These are phyloP conservation scores for Penicillium sp. DNA, from an alignment of 2,329 filamentous ascomycete species.

Conservation along the genomic window DNA sequence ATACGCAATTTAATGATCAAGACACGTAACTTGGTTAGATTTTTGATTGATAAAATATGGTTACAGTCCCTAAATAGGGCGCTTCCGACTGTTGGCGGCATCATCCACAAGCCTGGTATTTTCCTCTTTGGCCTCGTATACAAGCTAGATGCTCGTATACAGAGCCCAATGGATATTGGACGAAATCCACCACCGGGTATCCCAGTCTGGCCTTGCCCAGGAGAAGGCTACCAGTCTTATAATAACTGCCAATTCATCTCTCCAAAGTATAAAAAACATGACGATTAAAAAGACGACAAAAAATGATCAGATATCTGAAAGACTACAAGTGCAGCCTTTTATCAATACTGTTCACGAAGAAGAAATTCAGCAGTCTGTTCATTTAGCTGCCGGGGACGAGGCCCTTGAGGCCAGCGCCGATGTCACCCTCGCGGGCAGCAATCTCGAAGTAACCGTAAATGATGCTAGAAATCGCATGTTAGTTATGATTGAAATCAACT, in stretches of 20 bases:
- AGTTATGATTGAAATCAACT: conserved; percentile 5
- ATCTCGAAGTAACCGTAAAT: conserved; percentile 99
- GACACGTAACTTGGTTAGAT: conserved; percentile 15
- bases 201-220: background rate
- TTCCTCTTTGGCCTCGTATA: conserved; percentile 5
- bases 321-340: conserved; percentile 22
- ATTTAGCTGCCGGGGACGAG: conserved; percentile 56
- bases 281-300: conserved; percentile 28
- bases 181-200: background rate
- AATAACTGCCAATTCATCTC: conserved; percentile 25
- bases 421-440: conserved; percentile 95
- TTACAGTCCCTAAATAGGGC: conserved; percentile 33
- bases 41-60: conserved; percentile 32
- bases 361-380: conserved; percentile 16
- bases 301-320: conserved; percentile 21
- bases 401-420: conserved; percentile 70
- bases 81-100: conserved; percentile 30
- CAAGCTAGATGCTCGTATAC: conserved; percentile 1
- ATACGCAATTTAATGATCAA: background rate
- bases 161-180: background rate
- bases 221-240: background rate
- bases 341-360: conserved; percentile 36
- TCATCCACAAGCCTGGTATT: conserved; percentile 2
- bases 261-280: conserved; percentile 25
- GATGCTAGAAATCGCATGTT: conserved; percentile 63